These are phyloP conservation scores for Leptographium wingfieldii DNA, from an alignment of 2,329 filamentous ascomycete genomes.

Conservation along the genomic window DNA sequence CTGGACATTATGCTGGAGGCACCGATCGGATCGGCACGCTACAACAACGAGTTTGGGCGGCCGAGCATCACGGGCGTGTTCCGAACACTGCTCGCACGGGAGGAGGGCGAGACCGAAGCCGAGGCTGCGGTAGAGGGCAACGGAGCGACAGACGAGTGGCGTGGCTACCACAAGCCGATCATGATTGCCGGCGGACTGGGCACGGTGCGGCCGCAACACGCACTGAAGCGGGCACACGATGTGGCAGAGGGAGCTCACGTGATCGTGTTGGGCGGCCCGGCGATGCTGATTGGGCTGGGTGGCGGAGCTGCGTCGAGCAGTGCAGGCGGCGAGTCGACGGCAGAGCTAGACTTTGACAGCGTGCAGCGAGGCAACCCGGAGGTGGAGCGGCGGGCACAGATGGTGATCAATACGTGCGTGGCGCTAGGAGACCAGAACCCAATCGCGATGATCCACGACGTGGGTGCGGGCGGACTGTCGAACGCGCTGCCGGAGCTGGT, in stretches of 20 bases:
- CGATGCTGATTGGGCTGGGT: constrained; percentile 94
- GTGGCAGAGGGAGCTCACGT: constrained; percentile 83
- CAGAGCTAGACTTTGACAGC: constrained; percentile 91
- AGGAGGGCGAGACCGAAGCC: constrained; percentile 35
- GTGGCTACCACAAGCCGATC: constrained; percentile 96
- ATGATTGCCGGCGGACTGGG: constrained; percentile 96
- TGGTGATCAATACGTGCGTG: constrained; percentile 93
- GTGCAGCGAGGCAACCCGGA: constrained; percentile 96
- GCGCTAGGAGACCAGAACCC: constrained; percentile 75
- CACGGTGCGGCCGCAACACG: constrained; percentile 80
- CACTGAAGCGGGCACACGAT: constrained; percentile 66
- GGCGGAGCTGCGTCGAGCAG: constrained; percentile 91
- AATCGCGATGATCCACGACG: constrained; percentile 95
- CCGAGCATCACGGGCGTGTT: constrained; percentile 85
- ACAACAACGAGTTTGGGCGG: constrained; percentile 96
- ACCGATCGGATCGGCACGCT: constrained; percentile 85
- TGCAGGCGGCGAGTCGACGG: constrained; percentile 74
- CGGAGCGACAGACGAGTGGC: constrained; percentile 26
- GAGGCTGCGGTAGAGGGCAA: constrained; percentile 32
- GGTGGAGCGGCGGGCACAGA: constrained; percentile 88
- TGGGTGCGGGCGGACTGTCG: constrained; percentile 73
- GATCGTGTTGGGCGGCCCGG: constrained; percentile 86
- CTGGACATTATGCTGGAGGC: constrained; percentile 97
- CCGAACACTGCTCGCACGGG: constrained; percentile 64
- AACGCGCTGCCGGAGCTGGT: constrained; percentile 79